phyloP scores from a whole-genome alignment of 148 eudicot species.

The Rhododendron griersonianum region DNA sequence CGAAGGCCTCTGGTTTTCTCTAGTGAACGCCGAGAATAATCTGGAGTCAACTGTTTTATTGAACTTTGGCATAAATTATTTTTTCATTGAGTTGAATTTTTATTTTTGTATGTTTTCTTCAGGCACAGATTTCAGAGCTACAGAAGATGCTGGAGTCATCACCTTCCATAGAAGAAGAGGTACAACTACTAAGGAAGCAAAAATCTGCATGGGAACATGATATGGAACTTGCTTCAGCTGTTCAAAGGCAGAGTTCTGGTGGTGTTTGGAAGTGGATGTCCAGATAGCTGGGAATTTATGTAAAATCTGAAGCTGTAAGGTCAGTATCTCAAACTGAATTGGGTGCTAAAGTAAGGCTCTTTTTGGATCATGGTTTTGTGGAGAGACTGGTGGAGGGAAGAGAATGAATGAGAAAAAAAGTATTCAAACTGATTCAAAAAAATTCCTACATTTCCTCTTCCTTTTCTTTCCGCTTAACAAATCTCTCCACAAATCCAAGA shows the following conservation, averaged over 20 bases:
- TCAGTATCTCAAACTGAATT: conserved; percentile 12
- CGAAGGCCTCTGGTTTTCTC: neutral
- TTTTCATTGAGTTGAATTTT: neutral
- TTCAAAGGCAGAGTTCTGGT: conserved; percentile 52
- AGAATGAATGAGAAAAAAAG: neutral
- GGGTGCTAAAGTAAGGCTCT: neutral
- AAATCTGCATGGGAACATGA: conserved; percentile 61
- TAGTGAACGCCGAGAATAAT: neutral
- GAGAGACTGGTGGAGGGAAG: neutral
- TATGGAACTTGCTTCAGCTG: conserved; percentile 38
- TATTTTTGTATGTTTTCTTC: conserved; percentile 15
- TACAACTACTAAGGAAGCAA: conserved; percentile 58
- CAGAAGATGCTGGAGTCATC: conserved; percentile 56
- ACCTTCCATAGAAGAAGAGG: conserved; percentile 76
- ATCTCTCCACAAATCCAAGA: neutral
- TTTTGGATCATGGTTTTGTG: neutral
- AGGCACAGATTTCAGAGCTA: conserved; percentile 91
- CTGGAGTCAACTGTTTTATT: neutral
- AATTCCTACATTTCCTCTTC: neutral
- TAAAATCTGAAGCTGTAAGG: conserved; percentile 8
- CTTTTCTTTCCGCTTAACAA: neutral
- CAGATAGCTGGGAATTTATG: conserved; percentile 32
- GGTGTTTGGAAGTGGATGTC: conserved; percentile 88
- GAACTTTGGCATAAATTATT: neutral
- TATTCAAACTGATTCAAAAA: neutral